Evolutionary conservation across 2,329 filamentous ascomycete genomes (phyloP).

Genomic region (Fusarium dlaminii): DNA sequence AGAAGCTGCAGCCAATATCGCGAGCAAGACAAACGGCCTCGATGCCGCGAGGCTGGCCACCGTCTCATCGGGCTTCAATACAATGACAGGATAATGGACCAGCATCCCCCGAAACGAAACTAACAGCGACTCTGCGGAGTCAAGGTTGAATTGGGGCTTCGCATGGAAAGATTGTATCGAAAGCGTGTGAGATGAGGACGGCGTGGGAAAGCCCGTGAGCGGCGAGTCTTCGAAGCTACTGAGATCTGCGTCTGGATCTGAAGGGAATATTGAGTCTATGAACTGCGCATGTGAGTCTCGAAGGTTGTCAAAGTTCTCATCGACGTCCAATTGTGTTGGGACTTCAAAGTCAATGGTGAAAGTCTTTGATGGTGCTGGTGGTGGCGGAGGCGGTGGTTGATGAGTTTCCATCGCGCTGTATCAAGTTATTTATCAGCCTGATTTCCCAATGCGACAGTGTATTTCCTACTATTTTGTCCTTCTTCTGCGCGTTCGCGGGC

Average conservation of each 20-base stretch:
- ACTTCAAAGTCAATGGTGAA: conserved; percentile 64
- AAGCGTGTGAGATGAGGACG: conserved; percentile 44
- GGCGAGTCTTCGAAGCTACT: conserved; percentile 32
- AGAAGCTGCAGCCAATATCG: conserved; percentile 62
- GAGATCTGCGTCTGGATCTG: conserved; percentile 36
- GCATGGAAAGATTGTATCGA: conserved; percentile 54
- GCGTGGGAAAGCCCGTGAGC: conserved; percentile 38
- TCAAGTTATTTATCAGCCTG: not conserved
- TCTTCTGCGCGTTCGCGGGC: conserved; percentile 60
- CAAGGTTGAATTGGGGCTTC: conserved; percentile 64
- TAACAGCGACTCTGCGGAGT: conserved; percentile 60
- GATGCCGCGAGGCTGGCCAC: conserved; percentile 56
- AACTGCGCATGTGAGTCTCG: conserved; percentile 54
- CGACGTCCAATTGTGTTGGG: conserved; percentile 50
- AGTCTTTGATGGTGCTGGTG: conserved; percentile 56
- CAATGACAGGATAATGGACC: conserved; percentile 55
- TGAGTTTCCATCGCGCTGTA: conserved; percentile 33
- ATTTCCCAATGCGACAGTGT: not conserved
- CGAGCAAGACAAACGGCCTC: conserved; percentile 63
- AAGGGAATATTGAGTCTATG: conserved; percentile 53
- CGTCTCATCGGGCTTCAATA: conserved; percentile 51
- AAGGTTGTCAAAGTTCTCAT: conserved; percentile 54
- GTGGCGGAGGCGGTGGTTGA: conserved; percentile 40
- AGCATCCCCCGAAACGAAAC: conserved; percentile 56
- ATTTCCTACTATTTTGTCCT: conserved; percentile 52